A percentile compares a stretch with the other conserved stretches of the same genome.
Evolutionary conservation across 352 stramenopile genomes (phyloP).

Genomic region (Pythium aquatile): DNA sequence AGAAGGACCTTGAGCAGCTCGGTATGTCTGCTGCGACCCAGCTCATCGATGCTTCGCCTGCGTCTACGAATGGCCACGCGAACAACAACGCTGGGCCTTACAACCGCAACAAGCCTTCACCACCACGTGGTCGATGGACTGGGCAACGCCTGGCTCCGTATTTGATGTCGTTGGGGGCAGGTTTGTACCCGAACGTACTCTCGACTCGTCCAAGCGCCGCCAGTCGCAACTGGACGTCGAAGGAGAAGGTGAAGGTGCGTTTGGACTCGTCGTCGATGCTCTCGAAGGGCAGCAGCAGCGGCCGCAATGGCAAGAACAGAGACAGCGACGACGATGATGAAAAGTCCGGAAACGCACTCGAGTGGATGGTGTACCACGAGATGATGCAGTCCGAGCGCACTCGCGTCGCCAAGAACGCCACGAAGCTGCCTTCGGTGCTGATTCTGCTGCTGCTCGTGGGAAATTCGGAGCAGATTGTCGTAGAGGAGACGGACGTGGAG

Average conservation of each 20-base stretch:
- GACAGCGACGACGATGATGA: conserved; percentile 28
- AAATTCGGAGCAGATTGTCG: conserved; percentile 27
- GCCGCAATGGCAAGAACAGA: conserved; percentile 23
- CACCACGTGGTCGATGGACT: neutral
- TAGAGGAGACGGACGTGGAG: conserved; percentile 33
- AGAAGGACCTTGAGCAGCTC: conserved; percentile 54
- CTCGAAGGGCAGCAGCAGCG: conserved; percentile 15
- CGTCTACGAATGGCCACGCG: conserved; percentile 6
- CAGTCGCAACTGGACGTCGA: conserved; percentile 70
- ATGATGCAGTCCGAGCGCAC: conserved; percentile 81
- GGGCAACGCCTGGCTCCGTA: conserved; percentile 46
- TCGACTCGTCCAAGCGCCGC: conserved; percentile 37
- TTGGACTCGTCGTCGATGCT: conserved; percentile 62
- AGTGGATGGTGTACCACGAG: conserved; percentile 83
- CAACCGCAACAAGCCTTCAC: conserved; percentile 1
- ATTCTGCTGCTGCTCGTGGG: conserved; percentile 68
- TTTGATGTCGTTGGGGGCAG: conserved; percentile 63
- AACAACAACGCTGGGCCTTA: conserved; percentile 1
- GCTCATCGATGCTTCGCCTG: conserved; percentile 27
- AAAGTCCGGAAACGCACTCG: conserved; percentile 30
- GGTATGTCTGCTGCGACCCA: conserved; percentile 51
- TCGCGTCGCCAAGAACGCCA: conserved; percentile 67
- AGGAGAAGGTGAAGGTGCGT: conserved; percentile 81
- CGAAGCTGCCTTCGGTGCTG: conserved; percentile 59
- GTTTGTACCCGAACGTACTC: conserved; percentile 78